phyloP scores from a whole-genome alignment of 2,329 filamentous ascomycete species.

The Hypoxylon sp. region DNA sequence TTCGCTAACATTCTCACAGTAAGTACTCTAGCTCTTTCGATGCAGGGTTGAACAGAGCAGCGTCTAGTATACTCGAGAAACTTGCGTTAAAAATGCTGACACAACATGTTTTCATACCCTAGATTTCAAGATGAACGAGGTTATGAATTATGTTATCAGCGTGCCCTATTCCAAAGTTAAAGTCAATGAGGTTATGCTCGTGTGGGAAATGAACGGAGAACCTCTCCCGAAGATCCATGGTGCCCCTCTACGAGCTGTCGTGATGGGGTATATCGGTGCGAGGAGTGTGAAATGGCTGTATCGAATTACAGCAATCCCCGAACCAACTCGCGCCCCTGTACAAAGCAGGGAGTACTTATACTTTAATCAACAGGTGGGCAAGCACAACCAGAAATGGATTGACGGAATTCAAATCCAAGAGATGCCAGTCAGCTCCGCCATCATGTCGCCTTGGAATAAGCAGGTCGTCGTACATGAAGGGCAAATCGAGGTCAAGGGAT shows the following conservation, averaged over 20 bases:
- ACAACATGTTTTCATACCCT: no score
- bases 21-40: no score
- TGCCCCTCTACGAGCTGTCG: slow-evolving; percentile 70
- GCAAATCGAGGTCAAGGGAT: slow-evolving; percentile 66
- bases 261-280: slow-evolving; percentile 75
- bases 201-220: slow-evolving; percentile 79
- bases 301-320: slow-evolving; percentile 69
- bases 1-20: no score
- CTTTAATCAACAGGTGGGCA: slow-evolving; percentile 75
- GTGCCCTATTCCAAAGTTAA: slow-evolving; percentile 77
- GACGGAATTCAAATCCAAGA: slow-evolving; percentile 77
- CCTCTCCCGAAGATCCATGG: slow-evolving; percentile 74
- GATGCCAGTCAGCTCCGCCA: slow-evolving; percentile 76
- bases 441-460: slow-evolving; percentile 72
- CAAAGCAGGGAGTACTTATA: slow-evolving; percentile 76
- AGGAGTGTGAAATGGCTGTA: slow-evolving; percentile 73
- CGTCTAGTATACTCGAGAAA: no score
- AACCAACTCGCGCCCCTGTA: slow-evolving; percentile 68
- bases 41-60: no score
- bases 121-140: slow-evolving; percentile 75
- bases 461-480: slow-evolving; percentile 72
- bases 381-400: slow-evolving; percentile 70
- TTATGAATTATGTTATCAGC: slow-evolving; percentile 74
- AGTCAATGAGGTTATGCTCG: slow-evolving; percentile 72
- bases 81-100: no score